A percentile compares a stretch with the other conserved stretches of the same genome.
These are phyloP conservation scores for Phoma herbarum DNA, from an alignment of 2,329 filamentous ascomycete genomes.

Conservation along the genomic window DNA sequence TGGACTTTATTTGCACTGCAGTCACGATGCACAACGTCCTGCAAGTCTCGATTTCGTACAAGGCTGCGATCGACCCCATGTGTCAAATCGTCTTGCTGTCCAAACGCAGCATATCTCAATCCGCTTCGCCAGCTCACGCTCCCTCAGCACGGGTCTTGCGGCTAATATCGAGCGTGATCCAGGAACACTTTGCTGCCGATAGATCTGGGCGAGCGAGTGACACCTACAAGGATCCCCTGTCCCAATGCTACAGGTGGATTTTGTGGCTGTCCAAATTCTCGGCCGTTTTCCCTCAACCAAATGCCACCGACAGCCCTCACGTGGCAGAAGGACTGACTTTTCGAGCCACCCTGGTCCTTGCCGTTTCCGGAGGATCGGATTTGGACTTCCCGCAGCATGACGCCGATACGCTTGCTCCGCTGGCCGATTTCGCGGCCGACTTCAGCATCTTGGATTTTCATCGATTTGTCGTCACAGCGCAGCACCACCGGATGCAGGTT, in stretches of 20 bases:
- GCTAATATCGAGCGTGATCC: slow-evolving; percentile 29
- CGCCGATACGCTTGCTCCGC: slow-evolving; percentile 12
- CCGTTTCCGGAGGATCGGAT: slow-evolving; percentile 27
- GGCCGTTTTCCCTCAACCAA: slow-evolving; percentile 27
- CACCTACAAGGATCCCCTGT: slow-evolving; percentile 41
- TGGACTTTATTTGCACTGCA: too few species aligned
- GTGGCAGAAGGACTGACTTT: slow-evolving; percentile 36
- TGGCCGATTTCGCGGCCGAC: slow-evolving; percentile 29
- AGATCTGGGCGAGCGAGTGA: slow-evolving; percentile 36
- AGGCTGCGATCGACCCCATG: neutral
- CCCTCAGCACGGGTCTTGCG: slow-evolving; percentile 27
- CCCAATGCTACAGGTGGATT: slow-evolving; percentile 27
- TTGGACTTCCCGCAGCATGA: slow-evolving; percentile 20
- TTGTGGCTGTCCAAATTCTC: slow-evolving; percentile 40
- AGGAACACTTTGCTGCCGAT: slow-evolving; percentile 37
- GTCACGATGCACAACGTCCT: neutral
- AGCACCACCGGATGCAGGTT: slow-evolving; percentile 19
- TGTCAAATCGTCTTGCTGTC: neutral
- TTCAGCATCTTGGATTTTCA: slow-evolving; percentile 19
- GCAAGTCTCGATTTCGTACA: slow-evolving; percentile 1
- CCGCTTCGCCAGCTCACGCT: slow-evolving; percentile 8
- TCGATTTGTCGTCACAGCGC: slow-evolving; percentile 20
- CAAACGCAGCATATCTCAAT: neutral
- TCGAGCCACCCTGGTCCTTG: slow-evolving; percentile 28
- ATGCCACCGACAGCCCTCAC: slow-evolving; percentile 43